Conservation (phyloP, 1,284 basidiomycete genomes). For the Naganishia liquefaciens region DNA sequence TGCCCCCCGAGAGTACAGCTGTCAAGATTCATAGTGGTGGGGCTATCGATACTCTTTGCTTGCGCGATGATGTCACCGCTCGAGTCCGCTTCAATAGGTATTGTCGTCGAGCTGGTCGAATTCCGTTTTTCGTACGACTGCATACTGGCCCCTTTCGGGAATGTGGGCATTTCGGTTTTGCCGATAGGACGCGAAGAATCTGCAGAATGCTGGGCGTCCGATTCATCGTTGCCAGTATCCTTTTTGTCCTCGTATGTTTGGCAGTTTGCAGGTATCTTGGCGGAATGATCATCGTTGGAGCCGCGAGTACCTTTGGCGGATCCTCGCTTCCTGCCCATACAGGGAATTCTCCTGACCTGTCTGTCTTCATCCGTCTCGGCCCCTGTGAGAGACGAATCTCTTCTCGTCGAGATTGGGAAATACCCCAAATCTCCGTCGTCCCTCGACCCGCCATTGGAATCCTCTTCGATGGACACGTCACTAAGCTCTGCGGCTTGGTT, state of each 20-base stretch:
- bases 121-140: background rate
- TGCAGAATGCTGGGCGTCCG: too few relatives aligned
- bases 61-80: too few relatives aligned
- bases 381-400: background rate
- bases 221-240: too few relatives aligned
- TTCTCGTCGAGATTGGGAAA: background rate
- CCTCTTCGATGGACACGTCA: slow-evolving; percentile 23
- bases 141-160: background rate
- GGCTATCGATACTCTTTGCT: too few relatives aligned
- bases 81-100: too few relatives aligned
- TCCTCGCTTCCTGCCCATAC: slow-evolving; percentile 8
- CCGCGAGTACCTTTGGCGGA: slow-evolving; percentile 10
- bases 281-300: background rate
- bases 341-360: slow-evolving; percentile 11
- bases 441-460: background rate
- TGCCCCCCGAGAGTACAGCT: background rate
- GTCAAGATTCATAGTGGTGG: background rate
- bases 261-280: background rate
- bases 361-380: slow-evolving; percentile 8
- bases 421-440: background rate
- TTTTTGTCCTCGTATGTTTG: background rate
- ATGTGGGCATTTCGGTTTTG: background rate
- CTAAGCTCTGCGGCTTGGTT: slow-evolving; percentile 24
- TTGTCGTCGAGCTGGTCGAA: background rate
- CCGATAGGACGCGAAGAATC: too few relatives aligned